phyloP scores from a whole-genome alignment of 306 rosid species.

The Betula pendula region DNA sequence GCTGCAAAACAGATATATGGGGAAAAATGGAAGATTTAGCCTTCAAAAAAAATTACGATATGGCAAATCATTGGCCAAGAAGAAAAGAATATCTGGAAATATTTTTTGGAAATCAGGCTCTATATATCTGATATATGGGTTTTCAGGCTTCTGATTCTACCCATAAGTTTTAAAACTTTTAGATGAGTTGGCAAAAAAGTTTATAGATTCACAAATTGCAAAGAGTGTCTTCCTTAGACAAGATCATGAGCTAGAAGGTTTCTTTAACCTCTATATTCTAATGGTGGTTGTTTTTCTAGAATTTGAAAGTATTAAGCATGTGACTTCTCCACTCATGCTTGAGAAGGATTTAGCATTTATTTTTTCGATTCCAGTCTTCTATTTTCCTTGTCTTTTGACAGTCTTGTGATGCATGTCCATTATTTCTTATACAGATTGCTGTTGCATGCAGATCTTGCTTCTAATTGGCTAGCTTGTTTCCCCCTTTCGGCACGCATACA shows the following conservation, averaged over 20 bases:
- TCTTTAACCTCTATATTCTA: not conserved
- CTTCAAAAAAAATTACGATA: not conserved
- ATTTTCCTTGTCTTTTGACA: not conserved
- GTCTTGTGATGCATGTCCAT: constrained; percentile 5
- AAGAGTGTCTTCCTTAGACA: not conserved
- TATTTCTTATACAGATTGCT: constrained; percentile 30
- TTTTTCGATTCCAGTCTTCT: not conserved
- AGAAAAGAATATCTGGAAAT: not conserved
- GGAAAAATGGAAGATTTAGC: not conserved
- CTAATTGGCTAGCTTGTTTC: constrained; percentile 84
- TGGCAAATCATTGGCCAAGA: not conserved
- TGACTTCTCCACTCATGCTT: not conserved
- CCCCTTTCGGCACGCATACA: constrained; percentile 64
- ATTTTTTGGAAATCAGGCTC: not conserved
- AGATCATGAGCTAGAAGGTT: not conserved
- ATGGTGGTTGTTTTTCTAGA: not conserved
- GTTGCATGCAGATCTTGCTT: constrained; percentile 72
- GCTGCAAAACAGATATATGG: not conserved
- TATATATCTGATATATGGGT: not conserved
- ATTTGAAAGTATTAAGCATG: not conserved
- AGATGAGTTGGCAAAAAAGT: not conserved
- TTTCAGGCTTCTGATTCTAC: not conserved
- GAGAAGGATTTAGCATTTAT: not conserved
- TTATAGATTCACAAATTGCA: not conserved
- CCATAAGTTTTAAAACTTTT: not conserved